Evolutionary conservation across 2,329 filamentous ascomycete genomes (phyloP), one percentile per base, ranked within the genome.

Genomic region (Arachnopeziza araneosa): DNA sequence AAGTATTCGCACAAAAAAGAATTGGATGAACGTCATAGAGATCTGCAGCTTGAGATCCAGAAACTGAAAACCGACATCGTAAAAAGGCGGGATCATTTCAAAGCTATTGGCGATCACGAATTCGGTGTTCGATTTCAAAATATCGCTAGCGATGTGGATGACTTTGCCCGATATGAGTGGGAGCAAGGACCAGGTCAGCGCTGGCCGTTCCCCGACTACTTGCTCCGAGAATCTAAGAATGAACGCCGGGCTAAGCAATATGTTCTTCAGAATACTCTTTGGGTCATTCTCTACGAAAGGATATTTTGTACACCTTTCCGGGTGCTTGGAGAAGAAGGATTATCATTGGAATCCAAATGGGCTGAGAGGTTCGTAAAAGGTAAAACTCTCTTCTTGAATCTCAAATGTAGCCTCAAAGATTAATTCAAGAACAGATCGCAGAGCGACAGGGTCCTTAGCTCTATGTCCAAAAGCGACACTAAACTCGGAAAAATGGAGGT

Each of bases 281-380:
- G 59, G 59, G 32, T 54, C 7, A 53, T 58, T 50, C 53, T 61
- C 2, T 58, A 58, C 30, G 52, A 61, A 14, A 54, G 21, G 8
- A 56, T 61, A 21, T 61, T 61, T 14, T 54, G 26, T 32, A 58
- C 59, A 2, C 59, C 59, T 14, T 61, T 61, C 36, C 52, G 56
- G 1, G 23, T 58, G 1, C 50, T 61, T 1, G 59, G 59, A 19
- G 23, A 19, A 19, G 23, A 58, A 53, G 59, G 59, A 0, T 48
- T 26, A n/a, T 14, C 44, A 17, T 14, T 65, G 36, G 62, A 65
- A 24, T 14, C 2, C 3, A 17, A 55, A 54, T 65, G 63, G 63
- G 17, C 23, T 44, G 36, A 44, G 17, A 44, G 17, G 36, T 44
- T 17, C 17, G 36, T 14, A 4, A 44, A 44, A 44, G 36, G 36